Base-by-base conservation (phyloP, 2,329 filamentous ascomycete species). In the Pleochaeta shiraiana region DNA sequence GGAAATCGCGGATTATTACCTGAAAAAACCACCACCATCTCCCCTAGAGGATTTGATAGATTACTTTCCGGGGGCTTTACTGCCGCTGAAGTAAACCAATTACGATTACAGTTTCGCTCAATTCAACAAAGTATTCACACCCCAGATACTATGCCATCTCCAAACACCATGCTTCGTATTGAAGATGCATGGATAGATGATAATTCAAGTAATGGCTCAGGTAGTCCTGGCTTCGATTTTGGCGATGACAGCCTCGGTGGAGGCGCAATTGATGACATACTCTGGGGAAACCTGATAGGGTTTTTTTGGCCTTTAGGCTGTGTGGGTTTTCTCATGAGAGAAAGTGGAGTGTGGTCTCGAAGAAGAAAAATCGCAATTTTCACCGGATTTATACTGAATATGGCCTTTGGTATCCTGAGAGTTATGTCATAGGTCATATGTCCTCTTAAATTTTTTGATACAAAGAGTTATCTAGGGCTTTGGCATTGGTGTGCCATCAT, bases 271-370 rank as follows among this genome's bases (percentile, higher is more conserved):
- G 92, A 97, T 71, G 86, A 95, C 71, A 83, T 96, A 77, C 79
- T 97, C 65, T 88, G 86, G 75, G 93, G 91, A 4, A 89, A 93
- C 74, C 77, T 95, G 66, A 88, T 93, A 70, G 93, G 93, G 0
- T 98, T 97, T 77, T 87, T 98, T 73, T 97, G 92, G 83, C 93
- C 93, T 3, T 75, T 97, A 11, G 92, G 89, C 0, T 90, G 88
- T 70, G 77, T 92, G 65, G 84, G 86, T 63, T 96, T 91, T 90
- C 77, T 95, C 62, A 81, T 92, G 68, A 80, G 91, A 66, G 89
- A 95, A 74, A 88, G 93, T 65, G 90, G 88, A 0, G 84, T 97
- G 66, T 95, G 90, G 83, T 87, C 85, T 66, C 83, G 87, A 71
- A 79, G 91, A 70, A 87, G 90, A 78, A 85, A 90, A 73, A 82